Evolutionary conservation across 2,329 filamentous ascomycete species (phyloP).

Genomic region (Huntiella omanensis): DNA sequence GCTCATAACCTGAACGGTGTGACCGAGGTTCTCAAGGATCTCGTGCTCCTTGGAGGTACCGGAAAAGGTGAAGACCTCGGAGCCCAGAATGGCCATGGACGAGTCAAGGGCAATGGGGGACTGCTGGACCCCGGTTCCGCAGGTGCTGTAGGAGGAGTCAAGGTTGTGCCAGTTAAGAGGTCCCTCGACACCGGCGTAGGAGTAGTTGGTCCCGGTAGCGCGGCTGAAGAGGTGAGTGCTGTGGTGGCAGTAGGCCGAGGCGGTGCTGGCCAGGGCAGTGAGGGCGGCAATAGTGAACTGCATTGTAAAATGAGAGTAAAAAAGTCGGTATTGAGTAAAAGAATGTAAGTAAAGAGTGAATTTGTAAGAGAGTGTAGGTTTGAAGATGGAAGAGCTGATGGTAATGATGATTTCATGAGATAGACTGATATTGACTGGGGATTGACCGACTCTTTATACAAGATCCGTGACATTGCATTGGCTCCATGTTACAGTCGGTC

Average conservation of each 20-base stretch:
- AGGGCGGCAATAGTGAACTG: not conserved
- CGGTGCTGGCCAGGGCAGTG: conserved; percentile 12
- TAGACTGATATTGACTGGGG: not conserved
- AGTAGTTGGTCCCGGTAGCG: conserved; percentile 23
- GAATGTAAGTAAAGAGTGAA: conserved; percentile 9
- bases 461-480: too few relatives aligned
- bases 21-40: conserved; percentile 31
- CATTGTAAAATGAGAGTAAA: not conserved
- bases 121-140: conserved; percentile 29
- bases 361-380: not conserved
- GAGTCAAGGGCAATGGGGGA: conserved; percentile 35
- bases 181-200: conserved; percentile 17
- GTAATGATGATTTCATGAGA: not conserved
- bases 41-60: conserved; percentile 18
- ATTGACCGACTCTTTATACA: too few relatives aligned
- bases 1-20: conserved; percentile 27
- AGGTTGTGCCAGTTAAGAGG: conserved; percentile 34
- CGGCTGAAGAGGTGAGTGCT: conserved; percentile 19
- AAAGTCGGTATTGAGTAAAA: not conserved
- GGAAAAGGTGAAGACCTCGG: conserved; percentile 13
- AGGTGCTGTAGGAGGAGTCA: conserved; percentile 24
- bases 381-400: not conserved
- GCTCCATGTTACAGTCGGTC: too few relatives aligned
- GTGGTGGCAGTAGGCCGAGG: conserved; percentile 16
- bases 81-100: conserved; percentile 15